Conservation (phyloP, 1,284 basidiomycete species). For the Cryptococcus hybrid region DNA sequence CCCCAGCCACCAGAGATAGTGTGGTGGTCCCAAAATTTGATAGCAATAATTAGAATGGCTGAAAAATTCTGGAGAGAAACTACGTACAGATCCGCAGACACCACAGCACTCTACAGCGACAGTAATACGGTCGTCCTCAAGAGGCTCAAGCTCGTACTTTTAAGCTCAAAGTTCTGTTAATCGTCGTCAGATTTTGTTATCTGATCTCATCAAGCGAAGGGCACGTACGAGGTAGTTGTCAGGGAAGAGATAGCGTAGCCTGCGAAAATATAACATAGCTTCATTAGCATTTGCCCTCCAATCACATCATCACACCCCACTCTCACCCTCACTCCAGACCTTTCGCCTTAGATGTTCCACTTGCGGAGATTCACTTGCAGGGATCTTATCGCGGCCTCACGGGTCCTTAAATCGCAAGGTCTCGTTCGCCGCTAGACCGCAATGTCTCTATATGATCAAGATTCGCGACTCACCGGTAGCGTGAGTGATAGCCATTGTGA, state of each 20-base stretch:
- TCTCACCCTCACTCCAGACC: too few relatives aligned
- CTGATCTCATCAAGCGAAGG: neutral
- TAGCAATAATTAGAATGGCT: neutral
- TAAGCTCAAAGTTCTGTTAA: slow-evolving; percentile 55
- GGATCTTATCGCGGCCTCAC: neutral
- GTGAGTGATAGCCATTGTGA: slow-evolving; percentile 36
- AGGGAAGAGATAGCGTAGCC: slow-evolving; percentile 45
- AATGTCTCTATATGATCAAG: neutral
- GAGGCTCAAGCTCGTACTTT: slow-evolving; percentile 63
- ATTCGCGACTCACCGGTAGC: slow-evolving; percentile 28
- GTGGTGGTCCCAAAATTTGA: slow-evolving; percentile 38
- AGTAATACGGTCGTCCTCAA: slow-evolving; percentile 57
- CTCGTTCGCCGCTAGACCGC: neutral
- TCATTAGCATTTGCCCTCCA: too few relatives aligned
- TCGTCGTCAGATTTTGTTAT: neutral
- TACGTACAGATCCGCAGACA: slow-evolving; percentile 21
- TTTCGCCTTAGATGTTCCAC: too few relatives aligned
- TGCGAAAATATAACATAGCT: neutral
- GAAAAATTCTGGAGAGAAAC: neutral
- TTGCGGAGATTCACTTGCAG: too few relatives aligned
- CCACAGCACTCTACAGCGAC: slow-evolving; percentile 30
- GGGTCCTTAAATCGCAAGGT: neutral
- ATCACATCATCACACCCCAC: neutral
- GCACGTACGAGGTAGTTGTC: slow-evolving; percentile 43
- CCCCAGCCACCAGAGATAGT: slow-evolving; percentile 59